Evolutionary conservation across 345 rosid species (phyloP).

Genomic region (Pelargonium nanum): DNA sequence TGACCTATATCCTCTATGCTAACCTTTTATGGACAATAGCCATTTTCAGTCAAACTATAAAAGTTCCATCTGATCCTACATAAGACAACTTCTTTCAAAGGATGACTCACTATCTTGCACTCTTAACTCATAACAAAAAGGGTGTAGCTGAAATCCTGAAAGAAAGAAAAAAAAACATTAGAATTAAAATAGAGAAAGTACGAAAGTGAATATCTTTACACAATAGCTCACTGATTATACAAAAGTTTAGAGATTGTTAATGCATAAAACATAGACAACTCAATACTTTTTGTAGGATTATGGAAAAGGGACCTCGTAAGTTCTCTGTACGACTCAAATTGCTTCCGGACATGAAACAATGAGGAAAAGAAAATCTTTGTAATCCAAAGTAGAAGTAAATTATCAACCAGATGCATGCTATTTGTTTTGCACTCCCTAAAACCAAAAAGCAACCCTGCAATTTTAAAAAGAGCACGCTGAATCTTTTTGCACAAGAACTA

Average conservation of each 20-base stretch:
- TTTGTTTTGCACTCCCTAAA: background rate
- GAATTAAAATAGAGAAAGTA: background rate
- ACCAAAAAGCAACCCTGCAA: background rate
- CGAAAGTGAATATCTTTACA: background rate
- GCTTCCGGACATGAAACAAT: background rate
- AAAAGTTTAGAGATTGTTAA: background rate
- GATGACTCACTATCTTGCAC: too few species aligned
- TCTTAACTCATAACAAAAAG: too few species aligned
- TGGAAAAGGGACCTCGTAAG: too few species aligned
- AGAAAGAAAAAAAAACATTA: too few species aligned
- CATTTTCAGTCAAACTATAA: too few species aligned
- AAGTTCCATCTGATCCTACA: too few species aligned
- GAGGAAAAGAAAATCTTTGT: background rate
- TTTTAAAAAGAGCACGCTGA: too few species aligned
- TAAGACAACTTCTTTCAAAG: too few species aligned
- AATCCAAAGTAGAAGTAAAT: background rate
- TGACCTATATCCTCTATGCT: too few species aligned
- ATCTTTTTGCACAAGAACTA: background rate
- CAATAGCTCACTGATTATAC: background rate
- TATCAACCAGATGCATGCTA: background rate
- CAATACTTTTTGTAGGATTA: too few species aligned
- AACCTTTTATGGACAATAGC: too few species aligned
- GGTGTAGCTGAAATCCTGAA: background rate
- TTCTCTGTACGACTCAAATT: background rate
- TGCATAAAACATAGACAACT: background rate